These are phyloP conservation scores for Chytriomyces hyalinus DNA, from an alignment of 192 early-diverging fungal species.

Conservation along the genomic window DNA sequence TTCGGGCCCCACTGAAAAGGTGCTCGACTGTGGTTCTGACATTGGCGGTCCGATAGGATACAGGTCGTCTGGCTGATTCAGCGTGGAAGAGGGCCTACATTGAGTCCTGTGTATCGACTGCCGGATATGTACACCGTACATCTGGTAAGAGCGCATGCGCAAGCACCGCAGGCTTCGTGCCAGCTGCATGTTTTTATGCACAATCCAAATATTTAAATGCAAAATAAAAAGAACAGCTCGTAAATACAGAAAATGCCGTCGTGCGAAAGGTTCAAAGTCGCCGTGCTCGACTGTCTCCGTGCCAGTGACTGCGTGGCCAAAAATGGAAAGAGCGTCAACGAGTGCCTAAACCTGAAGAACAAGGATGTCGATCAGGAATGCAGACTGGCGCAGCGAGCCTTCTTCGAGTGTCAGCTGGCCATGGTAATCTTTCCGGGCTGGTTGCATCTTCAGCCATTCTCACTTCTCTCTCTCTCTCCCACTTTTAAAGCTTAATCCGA, in stretches of 20 bases:
- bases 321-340: constrained; percentile 23
- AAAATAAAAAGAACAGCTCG: background rate
- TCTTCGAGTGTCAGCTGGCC: constrained; percentile 45
- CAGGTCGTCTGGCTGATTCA: too few species aligned
- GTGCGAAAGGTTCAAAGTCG: constrained; percentile 35
- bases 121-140: background rate
- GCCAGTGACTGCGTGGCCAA: constrained; percentile 39
- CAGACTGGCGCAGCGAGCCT: constrained; percentile 39
- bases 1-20: too few species aligned
- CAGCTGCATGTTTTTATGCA: background rate
- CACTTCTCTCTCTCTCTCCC: background rate
- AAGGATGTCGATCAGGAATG: constrained; percentile 41
- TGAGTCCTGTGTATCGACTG: too few species aligned
- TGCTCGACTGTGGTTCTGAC: too few species aligned
- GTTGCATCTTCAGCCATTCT: background rate
- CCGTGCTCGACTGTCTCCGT: constrained; percentile 35
- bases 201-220: background rate
- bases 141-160: background rate
- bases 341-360: constrained; percentile 36
- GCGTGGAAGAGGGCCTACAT: too few species aligned
- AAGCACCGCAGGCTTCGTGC: background rate
- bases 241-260: constrained; percentile 39
- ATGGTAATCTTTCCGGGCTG: constrained; percentile 19
- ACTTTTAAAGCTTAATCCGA: constrained; percentile 39
- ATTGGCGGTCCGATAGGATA: too few species aligned